Evolutionary conservation across 306 rosid genomes (phyloP).

Genomic region (Mimosa pudica): DNA sequence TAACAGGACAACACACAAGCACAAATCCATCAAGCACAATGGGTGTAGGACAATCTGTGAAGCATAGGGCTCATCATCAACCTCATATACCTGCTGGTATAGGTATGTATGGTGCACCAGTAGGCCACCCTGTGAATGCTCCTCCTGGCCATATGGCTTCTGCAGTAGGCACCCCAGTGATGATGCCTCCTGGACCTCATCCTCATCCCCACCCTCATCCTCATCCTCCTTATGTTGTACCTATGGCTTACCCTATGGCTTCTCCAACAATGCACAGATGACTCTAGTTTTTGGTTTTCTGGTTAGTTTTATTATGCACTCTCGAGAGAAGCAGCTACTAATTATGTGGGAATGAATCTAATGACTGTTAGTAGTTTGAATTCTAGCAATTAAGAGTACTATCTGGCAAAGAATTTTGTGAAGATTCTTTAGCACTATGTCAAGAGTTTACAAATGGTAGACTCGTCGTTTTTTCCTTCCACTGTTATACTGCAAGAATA

Average conservation of each 20-base stretch:
- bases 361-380: conserved; percentile 17
- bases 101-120: conserved; percentile 87
- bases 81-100: conserved; percentile 67
- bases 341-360: conserved; percentile 36
- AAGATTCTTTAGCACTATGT: conserved; percentile 24
- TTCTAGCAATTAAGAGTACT: conserved; percentile 27
- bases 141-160: conserved; percentile 85
- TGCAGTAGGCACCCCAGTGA: conserved; percentile 92
- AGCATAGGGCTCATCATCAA: conserved; percentile 76
- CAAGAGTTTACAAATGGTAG: conserved; percentile 10
- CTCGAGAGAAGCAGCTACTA: conserved; percentile 21
- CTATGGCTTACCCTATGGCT: conserved; percentile 96
- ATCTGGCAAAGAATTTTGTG: conserved; percentile 21
- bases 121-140: conserved; percentile 86
- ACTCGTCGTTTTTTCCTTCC: conserved; percentile 3
- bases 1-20: conserved; percentile 78
- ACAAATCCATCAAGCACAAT: conserved; percentile 50
- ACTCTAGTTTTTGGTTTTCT: conserved; percentile 32
- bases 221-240: conserved; percentile 73
- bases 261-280: conserved; percentile 96
- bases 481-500: conserved; percentile 25
- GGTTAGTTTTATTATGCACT: conserved; percentile 37
- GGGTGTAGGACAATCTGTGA: conserved; percentile 57
- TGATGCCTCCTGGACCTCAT: conserved; percentile 82
- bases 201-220: conserved; percentile 54